Base-by-base conservation (phyloP, 2,329 filamentous ascomycete species). In the Talaromyces sp. region DNA sequence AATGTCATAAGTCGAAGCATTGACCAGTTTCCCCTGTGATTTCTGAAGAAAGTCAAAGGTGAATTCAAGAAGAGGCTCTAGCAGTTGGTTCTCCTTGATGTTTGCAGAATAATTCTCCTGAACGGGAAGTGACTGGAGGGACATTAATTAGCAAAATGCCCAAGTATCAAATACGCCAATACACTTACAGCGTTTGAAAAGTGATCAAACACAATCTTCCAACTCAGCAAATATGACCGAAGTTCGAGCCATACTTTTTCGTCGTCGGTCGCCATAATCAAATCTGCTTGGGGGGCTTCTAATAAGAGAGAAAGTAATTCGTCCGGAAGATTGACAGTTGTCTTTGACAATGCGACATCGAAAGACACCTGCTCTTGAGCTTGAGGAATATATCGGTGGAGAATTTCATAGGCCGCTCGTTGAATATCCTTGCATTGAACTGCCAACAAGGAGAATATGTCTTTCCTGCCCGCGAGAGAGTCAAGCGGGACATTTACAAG, bases 181-280 rank as follows among this genome's bases (percentile, higher is more conserved):
- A 65, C 72, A 64, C 76, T 69, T 78, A 83, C 81, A 13, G 92
- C 87, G 22, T 87, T 85, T 19, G 82, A 80, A 71, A 93, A 96
- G 52, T 93, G 88, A 67, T 96, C 92, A 71, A 96, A 98, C 0
- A 97, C 83, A 1, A 98, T 81, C 65, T 91, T 85, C 95, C 95
- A 99, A 11, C 91, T 90, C 30, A 96, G 80, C 2, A 99, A 81
- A 70, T 97, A 99, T 10, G 88, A 86, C 58, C 92, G 86, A 55
- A 96, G 80, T 0, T 84, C 71, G 0, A 85, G 78, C 11, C 92
- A 92, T 68, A 93, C 89, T 36, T 72, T 78, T 17, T 84, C 80
- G 5, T 87, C 82, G 25, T 92, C 85, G 39, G 83, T 80, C 9
- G 88, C 84, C 54, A 90, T 86, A 0, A 84, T 81, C 53, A 92